These are phyloP conservation scores for Paramyrothecium sp. DNA, from an alignment of 2,329 filamentous ascomycete species.

Conservation along the genomic window DNA sequence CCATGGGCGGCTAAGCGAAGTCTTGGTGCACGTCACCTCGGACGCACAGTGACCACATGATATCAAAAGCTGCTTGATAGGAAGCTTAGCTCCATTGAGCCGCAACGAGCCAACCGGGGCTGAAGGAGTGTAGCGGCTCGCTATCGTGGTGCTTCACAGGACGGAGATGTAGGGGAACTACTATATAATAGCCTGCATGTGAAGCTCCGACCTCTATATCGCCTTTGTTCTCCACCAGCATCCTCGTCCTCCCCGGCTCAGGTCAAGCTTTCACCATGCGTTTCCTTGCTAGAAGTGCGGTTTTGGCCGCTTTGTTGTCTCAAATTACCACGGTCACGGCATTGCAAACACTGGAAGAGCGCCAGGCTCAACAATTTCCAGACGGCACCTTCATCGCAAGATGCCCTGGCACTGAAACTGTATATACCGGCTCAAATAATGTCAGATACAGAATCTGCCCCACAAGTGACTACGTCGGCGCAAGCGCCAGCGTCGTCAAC, in stretches of 20 bases:
- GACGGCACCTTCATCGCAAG: not conserved
- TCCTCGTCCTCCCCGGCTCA: too few species aligned
- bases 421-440: not conserved
- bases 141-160: too few species aligned
- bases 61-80: not conserved
- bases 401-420: not conserved
- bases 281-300: not conserved
- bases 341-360: not conserved
- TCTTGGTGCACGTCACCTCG: not conserved
- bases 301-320: not conserved
- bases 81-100: not conserved
- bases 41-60: not conserved
- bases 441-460: not conserved
- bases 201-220: too few species aligned
- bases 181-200: too few species aligned
- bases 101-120: not conserved
- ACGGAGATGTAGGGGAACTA: too few species aligned
- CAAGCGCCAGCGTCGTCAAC: not conserved
- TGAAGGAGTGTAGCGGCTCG: too few species aligned
- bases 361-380: not conserved
- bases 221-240: too few species aligned
- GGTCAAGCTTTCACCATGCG: not conserved
- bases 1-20: not conserved
- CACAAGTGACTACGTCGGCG: not conserved
- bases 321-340: not conserved